These are phyloP conservation scores for Articulospora tetracladia DNA, from an alignment of 495 filamentous ascomycete genomes.

Conservation along the genomic window DNA sequence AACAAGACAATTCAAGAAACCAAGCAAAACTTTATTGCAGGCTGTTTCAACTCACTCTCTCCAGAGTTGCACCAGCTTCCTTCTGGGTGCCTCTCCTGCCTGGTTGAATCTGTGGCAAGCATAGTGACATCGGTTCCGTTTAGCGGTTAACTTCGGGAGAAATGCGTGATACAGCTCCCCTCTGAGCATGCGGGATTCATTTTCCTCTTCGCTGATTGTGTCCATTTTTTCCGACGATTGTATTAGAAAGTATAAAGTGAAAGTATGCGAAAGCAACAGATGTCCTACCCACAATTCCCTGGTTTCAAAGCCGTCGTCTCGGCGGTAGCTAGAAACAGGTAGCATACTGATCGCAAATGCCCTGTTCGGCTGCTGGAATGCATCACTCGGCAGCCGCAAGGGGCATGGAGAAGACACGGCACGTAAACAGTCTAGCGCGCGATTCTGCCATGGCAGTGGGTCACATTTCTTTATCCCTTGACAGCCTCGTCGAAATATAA, in stretches of 20 bases:
- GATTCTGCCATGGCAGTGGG: not conserved
- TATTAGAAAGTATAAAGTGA: not conserved
- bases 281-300: no score
- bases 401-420: not conserved
- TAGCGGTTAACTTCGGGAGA: slow-evolving; percentile 43
- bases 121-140: slow-evolving; percentile 51
- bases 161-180: slow-evolving; percentile 51
- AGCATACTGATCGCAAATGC: not conserved
- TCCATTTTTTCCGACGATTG: slow-evolving; percentile 1
- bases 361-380: not conserved
- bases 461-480: not conserved
- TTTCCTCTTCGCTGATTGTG: slow-evolving; percentile 30
- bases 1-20: no score
- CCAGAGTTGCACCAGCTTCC: slow-evolving; percentile 63
- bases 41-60: slow-evolving; percentile 55
- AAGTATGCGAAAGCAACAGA: no score
- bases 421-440: not conserved
- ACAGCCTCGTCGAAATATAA: not conserved
- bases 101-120: slow-evolving; percentile 63
- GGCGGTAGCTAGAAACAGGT: not conserved
- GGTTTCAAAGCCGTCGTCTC: not conserved
- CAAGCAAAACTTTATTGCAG: not conserved
- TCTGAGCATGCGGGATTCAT: slow-evolving; percentile 42
- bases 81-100: slow-evolving; percentile 50
- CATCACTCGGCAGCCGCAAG: not conserved